Percentiles rank a stretch among this genome's conserved stretches.
Conservation (phyloP, 768 basidiomycete species). For the Dioszegia aurantiaca region DNA sequence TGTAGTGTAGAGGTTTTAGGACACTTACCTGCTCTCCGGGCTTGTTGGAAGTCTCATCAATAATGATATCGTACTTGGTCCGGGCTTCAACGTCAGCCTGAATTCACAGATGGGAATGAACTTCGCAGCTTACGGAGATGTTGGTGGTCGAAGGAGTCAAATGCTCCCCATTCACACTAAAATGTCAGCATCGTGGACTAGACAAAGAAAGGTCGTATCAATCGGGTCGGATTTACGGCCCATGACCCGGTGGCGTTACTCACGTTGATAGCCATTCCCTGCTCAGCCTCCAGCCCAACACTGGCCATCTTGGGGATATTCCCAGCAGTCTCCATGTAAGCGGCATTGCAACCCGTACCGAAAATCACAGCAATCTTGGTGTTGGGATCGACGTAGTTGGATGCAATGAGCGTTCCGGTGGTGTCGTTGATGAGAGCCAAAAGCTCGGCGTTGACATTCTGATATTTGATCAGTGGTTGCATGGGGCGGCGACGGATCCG, state of each 20-base stretch:
- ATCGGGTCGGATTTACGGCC: too few species aligned
- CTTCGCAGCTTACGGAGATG: constrained; percentile 62
- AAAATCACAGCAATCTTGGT: constrained; percentile 96
- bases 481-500: background rate
- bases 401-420: constrained; percentile 94
- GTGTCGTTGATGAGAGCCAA: constrained; percentile 96
- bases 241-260: constrained; percentile 49
- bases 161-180: constrained; percentile 71
- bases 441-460: constrained; percentile 80
- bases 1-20: too few species aligned
- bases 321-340: constrained; percentile 87
- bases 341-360: constrained; percentile 97
- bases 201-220: too few species aligned
- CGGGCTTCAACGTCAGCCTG: constrained; percentile 56
- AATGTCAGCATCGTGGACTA: constrained; percentile 20
- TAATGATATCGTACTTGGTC: constrained; percentile 87
- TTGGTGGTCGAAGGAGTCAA: constrained; percentile 92
- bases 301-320: constrained; percentile 80
- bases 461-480: constrained; percentile 9
- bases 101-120: background rate
- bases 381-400: constrained; percentile 84
- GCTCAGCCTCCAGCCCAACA: constrained; percentile 62
- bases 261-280: constrained; percentile 91
- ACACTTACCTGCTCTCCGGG: constrained; percentile 70
- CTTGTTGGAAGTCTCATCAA: constrained; percentile 94